A percentile compares a stretch with the other conserved stretches of the same genome.
Evolutionary conservation across 2,329 filamentous ascomycete genomes (phyloP).

Genomic region (Xylaria sp.): DNA sequence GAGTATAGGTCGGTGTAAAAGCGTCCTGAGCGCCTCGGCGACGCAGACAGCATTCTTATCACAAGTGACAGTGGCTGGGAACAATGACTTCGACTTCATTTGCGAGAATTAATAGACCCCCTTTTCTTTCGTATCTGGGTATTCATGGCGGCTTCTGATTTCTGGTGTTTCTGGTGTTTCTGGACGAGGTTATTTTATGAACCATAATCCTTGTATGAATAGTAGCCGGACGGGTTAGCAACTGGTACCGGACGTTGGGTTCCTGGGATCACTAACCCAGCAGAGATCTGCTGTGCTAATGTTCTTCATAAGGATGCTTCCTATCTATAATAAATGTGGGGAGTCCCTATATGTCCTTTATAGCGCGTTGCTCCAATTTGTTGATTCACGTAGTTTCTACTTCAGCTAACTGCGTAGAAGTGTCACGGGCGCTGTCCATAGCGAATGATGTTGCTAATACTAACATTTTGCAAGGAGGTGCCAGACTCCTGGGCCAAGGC

Average conservation of each 20-base stretch:
- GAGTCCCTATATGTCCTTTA: neutral
- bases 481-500: neutral
- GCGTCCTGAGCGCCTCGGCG: conserved; percentile 18
- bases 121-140: neutral
- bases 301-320: neutral
- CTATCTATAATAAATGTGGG: neutral
- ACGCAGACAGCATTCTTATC: conserved; percentile 38
- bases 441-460: too few species aligned
- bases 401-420: neutral
- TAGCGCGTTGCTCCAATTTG: neutral
- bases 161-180: neutral
- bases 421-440: neutral
- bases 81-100: conserved; percentile 34
- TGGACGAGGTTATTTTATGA: neutral
- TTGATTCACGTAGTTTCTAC: neutral
- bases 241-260: neutral
- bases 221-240: neutral
- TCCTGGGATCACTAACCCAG: too few species aligned
- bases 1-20: conserved; percentile 29
- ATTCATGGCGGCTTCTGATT: neutral
- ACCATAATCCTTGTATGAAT: neutral
- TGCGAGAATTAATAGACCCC: conserved; percentile 33
- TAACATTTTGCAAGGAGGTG: neutral
- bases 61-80: conserved; percentile 18
- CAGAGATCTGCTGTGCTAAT: neutral